phyloP scores from a whole-genome alignment of 495 filamentous ascomycete species.

The Jackrogersella minutella region DNA sequence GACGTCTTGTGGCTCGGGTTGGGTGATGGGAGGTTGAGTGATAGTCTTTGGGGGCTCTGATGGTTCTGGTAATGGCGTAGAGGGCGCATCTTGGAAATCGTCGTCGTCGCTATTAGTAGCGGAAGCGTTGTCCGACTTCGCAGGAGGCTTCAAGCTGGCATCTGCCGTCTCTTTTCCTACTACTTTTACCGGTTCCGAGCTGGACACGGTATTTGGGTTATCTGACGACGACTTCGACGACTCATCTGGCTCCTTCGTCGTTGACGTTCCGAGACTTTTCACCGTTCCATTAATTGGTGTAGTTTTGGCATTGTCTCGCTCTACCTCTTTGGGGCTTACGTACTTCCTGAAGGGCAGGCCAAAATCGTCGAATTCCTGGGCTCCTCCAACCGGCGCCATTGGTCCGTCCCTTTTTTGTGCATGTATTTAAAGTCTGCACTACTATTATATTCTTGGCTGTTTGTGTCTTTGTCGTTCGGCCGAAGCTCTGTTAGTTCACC shows the following conservation, averaged over 20 bases:
- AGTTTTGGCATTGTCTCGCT: constrained; percentile 16
- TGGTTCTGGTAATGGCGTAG: constrained; percentile 41
- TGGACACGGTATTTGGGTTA: constrained; percentile 32
- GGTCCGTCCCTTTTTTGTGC: constrained; percentile 35
- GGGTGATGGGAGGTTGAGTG: too few relatives aligned
- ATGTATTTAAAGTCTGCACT: constrained; percentile 37
- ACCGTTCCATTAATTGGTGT: constrained; percentile 19
- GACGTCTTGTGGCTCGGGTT: constrained; percentile 16
- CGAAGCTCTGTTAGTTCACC: constrained; percentile 24
- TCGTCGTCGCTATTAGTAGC: constrained; percentile 42
- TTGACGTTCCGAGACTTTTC: background rate
- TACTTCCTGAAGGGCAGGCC: constrained; percentile 60
- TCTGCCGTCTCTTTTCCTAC: constrained; percentile 11
- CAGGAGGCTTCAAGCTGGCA: constrained; percentile 21
- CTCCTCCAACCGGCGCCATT: constrained; percentile 49
- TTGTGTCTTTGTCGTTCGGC: constrained; percentile 15
- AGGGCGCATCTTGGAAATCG: constrained; percentile 54
- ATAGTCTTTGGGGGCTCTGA: background rate
- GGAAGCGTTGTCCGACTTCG: constrained; percentile 20
- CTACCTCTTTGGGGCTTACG: constrained; percentile 28
- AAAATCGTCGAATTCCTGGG: constrained; percentile 62
- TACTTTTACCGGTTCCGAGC: background rate
- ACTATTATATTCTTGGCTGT: background rate
- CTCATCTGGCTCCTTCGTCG: constrained; percentile 22
- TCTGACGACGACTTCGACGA: constrained; percentile 29